Percentiles rank a stretch among this genome's conserved stretches.
Conservation (phyloP, 257 asterid genomes). For the Rubia yunnanensis region DNA sequence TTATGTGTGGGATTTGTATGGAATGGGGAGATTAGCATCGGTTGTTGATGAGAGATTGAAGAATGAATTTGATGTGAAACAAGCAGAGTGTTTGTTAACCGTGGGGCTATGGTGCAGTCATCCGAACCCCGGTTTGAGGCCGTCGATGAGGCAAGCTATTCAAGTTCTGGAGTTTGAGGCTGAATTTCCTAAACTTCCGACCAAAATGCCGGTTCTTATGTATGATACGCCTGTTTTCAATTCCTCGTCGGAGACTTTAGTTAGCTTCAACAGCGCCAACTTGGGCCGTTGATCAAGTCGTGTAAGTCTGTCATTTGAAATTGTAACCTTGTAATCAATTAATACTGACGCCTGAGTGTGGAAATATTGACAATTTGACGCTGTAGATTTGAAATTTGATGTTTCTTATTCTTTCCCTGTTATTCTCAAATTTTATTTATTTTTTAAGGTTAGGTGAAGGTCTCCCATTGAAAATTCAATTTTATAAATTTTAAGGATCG, state of each 20-base stretch:
- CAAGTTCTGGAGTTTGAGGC: conserved; percentile 29
- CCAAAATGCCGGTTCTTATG: conserved; percentile 24
- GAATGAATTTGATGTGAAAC: conserved; percentile 17
- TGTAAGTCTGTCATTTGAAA: too few relatives aligned
- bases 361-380: too few relatives aligned
- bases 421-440: too few relatives aligned
- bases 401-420: too few relatives aligned
- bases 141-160: conserved; percentile 32
- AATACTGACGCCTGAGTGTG: too few relatives aligned
- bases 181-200: conserved; percentile 23
- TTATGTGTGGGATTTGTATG: conserved; percentile 31
- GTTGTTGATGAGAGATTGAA: conserved; percentile 17
- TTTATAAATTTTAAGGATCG: too few relatives aligned
- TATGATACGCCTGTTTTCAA: conserved; percentile 8
- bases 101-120: conserved; percentile 34
- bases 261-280: conserved; percentile 24
- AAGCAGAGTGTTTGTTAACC: conserved; percentile 20
- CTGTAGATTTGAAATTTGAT: too few relatives aligned
- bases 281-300: conserved; percentile 19
- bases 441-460: too few relatives aligned
- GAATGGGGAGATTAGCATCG: conserved; percentile 15
- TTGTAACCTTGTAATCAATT: too few relatives aligned
- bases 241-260: conserved; percentile 12
- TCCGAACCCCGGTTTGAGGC: conserved; percentile 22
- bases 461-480: too few relatives aligned